Base-by-base conservation (phyloP, 1,139 yeast genomes). In the Geotrichum reessii region DNA sequence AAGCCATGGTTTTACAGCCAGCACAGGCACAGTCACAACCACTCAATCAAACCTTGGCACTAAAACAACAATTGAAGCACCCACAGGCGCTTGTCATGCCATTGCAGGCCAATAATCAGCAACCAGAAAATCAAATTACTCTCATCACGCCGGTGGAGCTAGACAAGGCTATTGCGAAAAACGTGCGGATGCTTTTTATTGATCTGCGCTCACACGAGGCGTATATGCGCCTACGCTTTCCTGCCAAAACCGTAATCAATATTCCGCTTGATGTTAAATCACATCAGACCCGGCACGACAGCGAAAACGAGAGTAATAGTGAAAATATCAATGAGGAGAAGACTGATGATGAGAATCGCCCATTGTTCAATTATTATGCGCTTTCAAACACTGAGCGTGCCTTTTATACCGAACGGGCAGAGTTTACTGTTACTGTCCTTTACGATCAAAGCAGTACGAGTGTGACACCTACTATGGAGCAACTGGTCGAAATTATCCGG, bases 171-270 rank as follows among this genome's bases (percentile, higher is more conserved):
- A 37, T 37, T 37, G 21, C 42, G 19, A 37, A 17, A 7, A n/a
- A n/a, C 9, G 42, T 37, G 21, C 42, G 42, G 9, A 19, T 37
- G 42, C 42, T 37, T 37, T 64, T 66, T 24, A 64, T 73, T 24
- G 63, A 62, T 68, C 78, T 84, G 51, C 76, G 97, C 62, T 76
- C 83, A 14, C 73, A 85, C 50, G 76, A 76, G 24, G 84, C 81
- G 48, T 88, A 78, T 69, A 78, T 81, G 52, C 76, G 75, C 55
- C 79, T 81, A 46, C 96, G 86, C 67, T 82, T 91, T 40, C 77
- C 78, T 21, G 74, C 79, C 40, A 70, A 74, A 1, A 80, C 85
- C 52, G 71, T 85, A 7, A 79, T 87, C 21, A 86, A 91, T 68
- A 80, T 90, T 6, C 42, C 42, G 19, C 42, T 37, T n/a, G 42